phyloP scores from a whole-genome alignment of 2,329 filamentous ascomycete species.

The Phialemonium atrogriseum region DNA sequence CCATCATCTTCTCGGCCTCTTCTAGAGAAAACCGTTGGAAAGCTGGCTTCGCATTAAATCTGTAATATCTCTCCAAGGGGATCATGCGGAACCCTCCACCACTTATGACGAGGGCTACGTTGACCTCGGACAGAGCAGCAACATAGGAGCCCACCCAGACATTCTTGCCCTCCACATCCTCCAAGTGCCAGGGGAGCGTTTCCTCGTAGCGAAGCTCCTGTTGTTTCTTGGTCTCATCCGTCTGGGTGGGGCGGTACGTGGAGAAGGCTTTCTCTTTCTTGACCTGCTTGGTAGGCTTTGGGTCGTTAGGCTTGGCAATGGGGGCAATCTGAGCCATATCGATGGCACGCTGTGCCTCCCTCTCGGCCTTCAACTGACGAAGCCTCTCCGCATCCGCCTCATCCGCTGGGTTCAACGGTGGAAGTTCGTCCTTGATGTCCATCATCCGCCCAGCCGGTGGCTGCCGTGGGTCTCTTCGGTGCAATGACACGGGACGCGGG shows the following conservation, averaged over 20 bases:
- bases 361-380: slow-evolving; percentile 67
- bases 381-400: slow-evolving; percentile 55
- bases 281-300: slow-evolving; percentile 51
- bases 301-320: slow-evolving; percentile 50
- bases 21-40: slow-evolving; percentile 74
- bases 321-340: slow-evolving; percentile 93
- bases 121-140: slow-evolving; percentile 75
- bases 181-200: slow-evolving; percentile 89
- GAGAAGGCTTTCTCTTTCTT: slow-evolving; percentile 72
- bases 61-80: slow-evolving; percentile 94
- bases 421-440: slow-evolving; percentile 51
- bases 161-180: slow-evolving; percentile 93
- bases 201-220: slow-evolving; percentile 80
- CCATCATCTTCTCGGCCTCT: slow-evolving; percentile 75
- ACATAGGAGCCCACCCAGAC: slow-evolving; percentile 91
- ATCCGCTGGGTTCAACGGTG: slow-evolving; percentile 30
- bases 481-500: slow-evolving; percentile 76
- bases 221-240: slow-evolving; percentile 72
- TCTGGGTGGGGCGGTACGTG: slow-evolving; percentile 71
- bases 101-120: slow-evolving; percentile 69
- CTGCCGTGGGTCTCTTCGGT: slow-evolving; percentile 77
- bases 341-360: slow-evolving; percentile 75
- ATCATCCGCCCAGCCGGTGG: slow-evolving; percentile 48
- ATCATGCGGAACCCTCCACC: slow-evolving; percentile 71
- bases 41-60: slow-evolving; percentile 70